Conservation (phyloP, 257 asterid genomes). For the Thymus mandschuricus region DNA sequence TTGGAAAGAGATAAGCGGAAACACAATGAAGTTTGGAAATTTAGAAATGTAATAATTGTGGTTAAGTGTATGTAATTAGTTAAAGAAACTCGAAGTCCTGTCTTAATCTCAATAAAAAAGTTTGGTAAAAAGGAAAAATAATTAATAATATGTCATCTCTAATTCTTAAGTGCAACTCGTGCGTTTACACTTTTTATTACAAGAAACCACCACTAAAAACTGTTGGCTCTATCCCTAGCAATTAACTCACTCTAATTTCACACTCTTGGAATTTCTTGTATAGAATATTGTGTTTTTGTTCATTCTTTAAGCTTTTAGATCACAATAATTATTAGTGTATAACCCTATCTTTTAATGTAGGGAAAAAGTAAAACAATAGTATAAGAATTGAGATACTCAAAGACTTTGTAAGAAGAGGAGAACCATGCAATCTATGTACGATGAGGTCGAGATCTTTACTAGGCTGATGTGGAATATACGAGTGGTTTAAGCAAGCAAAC, state of each 20-base stretch:
- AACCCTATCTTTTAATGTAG: no score
- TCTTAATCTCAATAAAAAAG: constrained; percentile 27
- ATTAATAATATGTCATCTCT: constrained; percentile 6
- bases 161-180: constrained; percentile 27
- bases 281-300: background rate
- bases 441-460: no score
- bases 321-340: no score
- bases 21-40: background rate
- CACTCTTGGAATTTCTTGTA: background rate
- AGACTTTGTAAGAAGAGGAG: no score
- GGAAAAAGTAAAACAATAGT: no score
- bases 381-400: no score
- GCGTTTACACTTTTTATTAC: constrained; percentile 23
- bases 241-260: background rate
- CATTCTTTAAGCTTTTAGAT: background rate
- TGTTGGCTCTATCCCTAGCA: constrained; percentile 18
- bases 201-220: constrained; percentile 24
- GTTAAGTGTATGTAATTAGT: constrained; percentile 8
- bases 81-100: constrained; percentile 22
- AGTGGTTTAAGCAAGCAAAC: no score
- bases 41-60: no score
- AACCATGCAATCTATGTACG: no score
- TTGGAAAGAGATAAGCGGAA: background rate
- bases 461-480: no score
- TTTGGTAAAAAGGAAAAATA: constrained; percentile 17